Base-by-base conservation (phyloP, 495 filamentous ascomycete species). In the Bombardia bombarda region DNA sequence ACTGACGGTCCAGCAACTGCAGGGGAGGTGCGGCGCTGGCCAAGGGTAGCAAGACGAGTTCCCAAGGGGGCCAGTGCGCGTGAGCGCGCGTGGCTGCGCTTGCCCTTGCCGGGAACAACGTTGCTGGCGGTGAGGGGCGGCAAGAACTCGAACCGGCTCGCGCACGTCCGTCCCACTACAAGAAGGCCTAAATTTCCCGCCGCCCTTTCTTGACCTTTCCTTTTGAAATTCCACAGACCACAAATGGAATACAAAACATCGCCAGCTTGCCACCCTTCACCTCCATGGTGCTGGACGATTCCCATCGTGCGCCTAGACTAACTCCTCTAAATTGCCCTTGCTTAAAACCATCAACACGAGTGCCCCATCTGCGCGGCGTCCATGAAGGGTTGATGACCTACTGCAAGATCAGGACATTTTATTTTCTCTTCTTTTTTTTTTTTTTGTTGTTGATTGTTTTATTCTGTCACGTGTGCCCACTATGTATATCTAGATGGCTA, bases 261-360 rank as follows among this genome's bases (percentile, higher is more conserved):
- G 81, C 70, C 82, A 83, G 81, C 72, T 68, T 68, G 75, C 73
- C 56, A 47, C 40, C 47, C 35, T 43, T 43, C 49, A 32, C 50
- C 57, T 53, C 74, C 64, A 85, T 79, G 83, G 79, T 72, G 72
- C 83, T 88, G 83, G 72, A 40, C 80, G 79, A 86, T 72, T 89
- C 83, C 83, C 81, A 85, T 84, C 78, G 81, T 86, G 80, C 75
- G 90, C 73, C 67, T 57, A 69, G 69, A 70, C 62, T 47, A 48
- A 70, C 68, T 66, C 46, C 47, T 43, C 48, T 38, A 68, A 70
- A 51, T 51, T 45, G 72, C 78, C 83, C 79, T 85, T 82, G 87
- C 46, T 76, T 87, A 97, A 97, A 97, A 97, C 90, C 90, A 88
- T 96, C 80, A 80, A 87, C 84, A 87, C 84, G 90, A 97, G 90